Evolutionary conservation across 805 yeast species (phyloP).

Genomic region (Komagataella populi): DNA sequence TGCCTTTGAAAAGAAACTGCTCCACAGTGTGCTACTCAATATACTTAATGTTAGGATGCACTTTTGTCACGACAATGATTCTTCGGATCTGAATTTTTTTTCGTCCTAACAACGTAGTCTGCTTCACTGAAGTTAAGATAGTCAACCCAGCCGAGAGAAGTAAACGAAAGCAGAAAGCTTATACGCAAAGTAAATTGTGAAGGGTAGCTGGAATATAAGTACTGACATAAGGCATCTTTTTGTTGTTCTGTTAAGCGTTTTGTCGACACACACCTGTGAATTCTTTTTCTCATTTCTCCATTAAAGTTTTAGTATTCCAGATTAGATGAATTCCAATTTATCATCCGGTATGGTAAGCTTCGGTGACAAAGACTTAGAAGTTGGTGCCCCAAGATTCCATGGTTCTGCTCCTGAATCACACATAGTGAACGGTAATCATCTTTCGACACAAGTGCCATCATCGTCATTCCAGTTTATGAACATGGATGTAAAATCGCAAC

Average conservation of each 20-base stretch:
- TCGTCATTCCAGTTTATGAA: background rate
- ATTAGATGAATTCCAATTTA: background rate
- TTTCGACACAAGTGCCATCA: background rate
- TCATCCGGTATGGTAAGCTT: background rate
- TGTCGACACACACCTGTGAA: background rate
- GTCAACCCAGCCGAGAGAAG: background rate
- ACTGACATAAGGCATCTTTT: background rate
- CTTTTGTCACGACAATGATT: background rate
- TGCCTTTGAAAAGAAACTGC: background rate
- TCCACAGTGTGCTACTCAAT: background rate
- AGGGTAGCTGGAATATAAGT: background rate
- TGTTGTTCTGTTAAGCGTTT: background rate
- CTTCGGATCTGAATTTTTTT: constrained; percentile 2
- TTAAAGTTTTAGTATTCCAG: background rate
- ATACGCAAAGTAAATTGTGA: background rate
- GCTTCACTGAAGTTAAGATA: background rate
- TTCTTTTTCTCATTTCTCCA: background rate
- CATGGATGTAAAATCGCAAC: background rate
- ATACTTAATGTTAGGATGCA: background rate
- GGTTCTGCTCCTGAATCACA: background rate
- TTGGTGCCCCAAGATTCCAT: background rate
- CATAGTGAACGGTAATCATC: background rate
- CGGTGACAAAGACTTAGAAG: background rate
- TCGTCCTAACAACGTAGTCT: background rate
- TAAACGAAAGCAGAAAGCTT: background rate